Evolutionary conservation across 2,329 filamentous ascomycete genomes (phyloP), one percentile per base, ranked within the genome.

Genomic region (Ceratocystis destructans): DNA sequence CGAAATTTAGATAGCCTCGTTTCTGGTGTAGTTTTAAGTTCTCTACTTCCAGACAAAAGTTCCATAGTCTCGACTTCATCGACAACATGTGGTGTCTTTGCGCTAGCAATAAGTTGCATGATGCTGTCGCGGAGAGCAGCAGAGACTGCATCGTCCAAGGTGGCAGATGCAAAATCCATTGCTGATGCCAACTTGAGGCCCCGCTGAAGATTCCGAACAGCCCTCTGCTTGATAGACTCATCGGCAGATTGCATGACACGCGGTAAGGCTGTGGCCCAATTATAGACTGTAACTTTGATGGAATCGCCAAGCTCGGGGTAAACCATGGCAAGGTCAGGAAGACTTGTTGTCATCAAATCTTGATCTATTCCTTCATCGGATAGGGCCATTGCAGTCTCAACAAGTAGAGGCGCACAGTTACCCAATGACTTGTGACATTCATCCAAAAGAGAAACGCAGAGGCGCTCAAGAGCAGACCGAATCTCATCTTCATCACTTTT

Each of bases 211-310:
- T 93, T 89, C 33, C 82, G 81, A 31, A 97, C 82, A 1, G 87
- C 85, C 66, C 82, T 81, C 69, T 85, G 81, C 73, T 95, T 96
- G 33, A 82, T 79, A n/a, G 80, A 80, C 70, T 96, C 90, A 71
- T 97, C 91, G 70, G 86, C 87, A 7, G 86, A 84, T 73, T 93
- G 90, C 85, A 96, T 92, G 15, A 90, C 76, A 17, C 91, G 83
- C 4, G 93, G 87, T 20, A 99, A 81, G 50, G 89, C 87, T 1
- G 84, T 83, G 28, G 92, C 82, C 91, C 92, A 96, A 64, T 85
- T 86, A 73, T 93, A 88, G 0, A 95, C 79, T 0, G 83, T 87
- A 33, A 80, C 82, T 70, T 89, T 89, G 31, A 93, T 77, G 2
- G 83, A 77, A 25, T 88, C 84, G 2, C 81, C 77, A 1, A 92